These are phyloP conservation scores for Pilobolus umbonatus DNA, from an alignment of 192 early-diverging fungal species.

Conservation along the genomic window DNA sequence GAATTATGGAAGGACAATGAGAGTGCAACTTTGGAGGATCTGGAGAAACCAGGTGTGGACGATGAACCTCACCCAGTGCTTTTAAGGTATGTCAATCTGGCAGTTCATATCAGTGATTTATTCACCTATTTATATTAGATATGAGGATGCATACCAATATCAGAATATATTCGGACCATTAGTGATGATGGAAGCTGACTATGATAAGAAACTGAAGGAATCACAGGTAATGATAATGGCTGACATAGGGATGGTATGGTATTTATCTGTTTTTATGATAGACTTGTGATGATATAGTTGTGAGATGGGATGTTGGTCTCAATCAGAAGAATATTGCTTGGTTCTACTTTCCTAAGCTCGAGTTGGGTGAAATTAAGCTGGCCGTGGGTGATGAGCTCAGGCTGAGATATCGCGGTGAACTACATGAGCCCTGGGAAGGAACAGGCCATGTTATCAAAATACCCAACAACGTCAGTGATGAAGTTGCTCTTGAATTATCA, in stretches of 20 bases:
- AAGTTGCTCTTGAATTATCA: conserved; percentile 89
- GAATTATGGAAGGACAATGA: conserved; percentile 83
- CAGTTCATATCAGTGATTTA: not conserved
- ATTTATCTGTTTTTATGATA: conserved; percentile 27
- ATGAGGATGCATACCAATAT: conserved; percentile 97
- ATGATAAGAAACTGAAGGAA: conserved; percentile 48
- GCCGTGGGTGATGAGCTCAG: conserved; percentile 94
- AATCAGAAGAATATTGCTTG: conserved; percentile 90
- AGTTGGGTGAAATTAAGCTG: conserved; percentile 83
- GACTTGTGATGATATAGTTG: conserved; percentile 90
- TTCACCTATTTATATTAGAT: conserved; percentile 40
- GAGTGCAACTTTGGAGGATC: conserved; percentile 72
- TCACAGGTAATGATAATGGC: conserved; percentile 35
- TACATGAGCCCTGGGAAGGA: conserved; percentile 82
- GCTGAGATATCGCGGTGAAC: conserved; percentile 81
- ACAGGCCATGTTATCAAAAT: conserved; percentile 92
- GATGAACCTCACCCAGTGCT: conserved; percentile 83
- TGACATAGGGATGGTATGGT: not conserved
- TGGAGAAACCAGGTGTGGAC: conserved; percentile 75
- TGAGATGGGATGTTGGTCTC: conserved; percentile 97
- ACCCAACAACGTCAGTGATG: conserved; percentile 91
- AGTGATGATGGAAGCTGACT: conserved; percentile 80
- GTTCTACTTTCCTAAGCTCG: conserved; percentile 90
- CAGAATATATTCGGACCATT: conserved; percentile 94
- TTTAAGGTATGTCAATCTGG: conserved; percentile 46